Percentiles rank a stretch among this genome's conserved stretches.
Conservation (phyloP, 495 filamentous ascomycete species). For the Penicillium egyptiacum region DNA sequence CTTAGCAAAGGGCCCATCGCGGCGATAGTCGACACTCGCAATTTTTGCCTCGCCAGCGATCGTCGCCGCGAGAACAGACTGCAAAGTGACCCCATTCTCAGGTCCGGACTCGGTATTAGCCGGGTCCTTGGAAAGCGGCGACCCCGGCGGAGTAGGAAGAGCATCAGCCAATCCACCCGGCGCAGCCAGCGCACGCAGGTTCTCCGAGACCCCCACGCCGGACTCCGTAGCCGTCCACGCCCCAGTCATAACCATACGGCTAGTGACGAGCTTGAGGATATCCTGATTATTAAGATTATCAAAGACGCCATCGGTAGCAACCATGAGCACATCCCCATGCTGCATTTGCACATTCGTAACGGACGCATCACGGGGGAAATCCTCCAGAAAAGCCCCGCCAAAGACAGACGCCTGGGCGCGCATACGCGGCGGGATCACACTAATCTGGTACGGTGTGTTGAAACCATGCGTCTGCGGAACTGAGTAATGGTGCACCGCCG, state of each 20-base stretch:
- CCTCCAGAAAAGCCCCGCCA: conserved; percentile 75
- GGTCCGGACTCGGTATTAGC: conserved; percentile 6
- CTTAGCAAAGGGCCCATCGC: conserved; percentile 91
- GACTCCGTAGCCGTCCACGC: conserved; percentile 68
- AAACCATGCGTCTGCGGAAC: conserved; percentile 92
- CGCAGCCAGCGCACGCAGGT: conserved; percentile 52
- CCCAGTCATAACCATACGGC: conserved; percentile 66
- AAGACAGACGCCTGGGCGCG: conserved; percentile 73
- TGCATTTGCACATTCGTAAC: conserved; percentile 70
- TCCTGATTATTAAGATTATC: conserved; percentile 94
- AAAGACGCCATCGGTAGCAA: conserved; percentile 94
- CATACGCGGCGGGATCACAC: conserved; percentile 79
- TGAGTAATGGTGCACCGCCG: conserved; percentile 78
- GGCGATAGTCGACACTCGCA: conserved; percentile 71
- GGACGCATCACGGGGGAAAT: conserved; percentile 81
- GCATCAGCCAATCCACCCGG: conserved; percentile 38
- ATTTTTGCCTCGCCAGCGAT: conserved; percentile 78
- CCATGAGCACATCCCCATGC: conserved; percentile 87
- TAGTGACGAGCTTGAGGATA: conserved; percentile 73
- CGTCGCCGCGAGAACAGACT: conserved; percentile 72
- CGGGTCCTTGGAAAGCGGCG: conserved; percentile 15
- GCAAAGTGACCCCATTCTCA: conserved; percentile 49
- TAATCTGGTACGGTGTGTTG: conserved; percentile 95
- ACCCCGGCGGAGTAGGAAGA: conserved; percentile 23
- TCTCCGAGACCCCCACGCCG: conserved; percentile 56